A percentile compares a stretch with the other conserved stretches of the same genome.
phyloP scores from a whole-genome alignment of 73 alveolate species.

The Effrenium voratum region DNA sequence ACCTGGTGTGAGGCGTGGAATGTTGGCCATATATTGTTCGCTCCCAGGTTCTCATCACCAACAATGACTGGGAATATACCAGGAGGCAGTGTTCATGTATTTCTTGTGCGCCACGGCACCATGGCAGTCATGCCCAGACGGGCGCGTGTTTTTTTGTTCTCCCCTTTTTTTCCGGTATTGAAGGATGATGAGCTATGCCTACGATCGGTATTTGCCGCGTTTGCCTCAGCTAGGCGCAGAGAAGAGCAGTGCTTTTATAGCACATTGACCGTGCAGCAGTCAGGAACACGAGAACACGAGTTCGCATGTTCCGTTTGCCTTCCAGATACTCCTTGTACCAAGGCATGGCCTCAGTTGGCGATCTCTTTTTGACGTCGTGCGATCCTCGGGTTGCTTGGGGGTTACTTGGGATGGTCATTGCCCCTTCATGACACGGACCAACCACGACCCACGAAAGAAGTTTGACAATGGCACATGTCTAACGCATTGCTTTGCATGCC shows the following conservation, averaged over 20 bases:
- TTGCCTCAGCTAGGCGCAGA: not conserved
- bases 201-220: conserved; percentile 27
- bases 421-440: not conserved
- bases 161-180: not conserved
- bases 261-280: too few species aligned
- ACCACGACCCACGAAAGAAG: too few species aligned
- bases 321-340: not conserved
- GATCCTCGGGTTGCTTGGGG: not conserved
- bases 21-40: not conserved
- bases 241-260: too few species aligned
- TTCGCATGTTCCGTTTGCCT: not conserved
- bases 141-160: too few species aligned
- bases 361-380: conserved; percentile 37
- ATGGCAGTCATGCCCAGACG: not conserved
- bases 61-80: conserved; percentile 71
- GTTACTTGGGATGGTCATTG: not conserved
- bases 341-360: conserved; percentile 57
- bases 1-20: not conserved
- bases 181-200: conserved; percentile 70
- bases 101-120: not conserved
- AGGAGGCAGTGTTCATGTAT: not conserved
- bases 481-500: too few species aligned
- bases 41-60: conserved; percentile 41
- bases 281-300: not conserved
- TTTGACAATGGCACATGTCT: too few species aligned